These are phyloP conservation scores for Candida lessepsii DNA, from an alignment of 805 yeast species.

Conservation along the genomic window DNA sequence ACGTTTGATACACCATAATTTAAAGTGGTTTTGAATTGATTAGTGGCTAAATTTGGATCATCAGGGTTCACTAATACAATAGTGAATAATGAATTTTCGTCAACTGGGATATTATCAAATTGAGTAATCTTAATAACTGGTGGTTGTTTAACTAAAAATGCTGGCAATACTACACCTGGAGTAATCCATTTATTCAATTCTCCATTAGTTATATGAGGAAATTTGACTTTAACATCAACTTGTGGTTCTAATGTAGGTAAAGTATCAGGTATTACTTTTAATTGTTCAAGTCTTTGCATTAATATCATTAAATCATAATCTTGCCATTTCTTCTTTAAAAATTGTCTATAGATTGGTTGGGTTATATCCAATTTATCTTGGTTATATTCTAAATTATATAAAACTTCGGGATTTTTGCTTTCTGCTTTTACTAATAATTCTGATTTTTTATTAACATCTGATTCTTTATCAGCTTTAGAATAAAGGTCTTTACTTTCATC, in stretches of 20 bases:
- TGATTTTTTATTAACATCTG: slow-evolving; percentile 18
- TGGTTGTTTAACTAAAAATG: slow-evolving; percentile 68
- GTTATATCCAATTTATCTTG: slow-evolving; percentile 56
- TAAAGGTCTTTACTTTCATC: slow-evolving; percentile 46
- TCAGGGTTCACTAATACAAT: slow-evolving; percentile 88
- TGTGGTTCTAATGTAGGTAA: slow-evolving; percentile 82
- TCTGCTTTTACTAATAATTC: slow-evolving; percentile 60
- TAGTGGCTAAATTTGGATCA: slow-evolving; percentile 70
- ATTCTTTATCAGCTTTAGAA: slow-evolving; percentile 31
- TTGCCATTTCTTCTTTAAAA: slow-evolving; percentile 72
- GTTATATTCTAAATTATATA: slow-evolving; percentile 56
- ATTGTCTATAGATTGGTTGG: slow-evolving; percentile 76
- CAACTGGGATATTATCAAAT: slow-evolving; percentile 43
- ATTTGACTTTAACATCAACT: slow-evolving; percentile 71
- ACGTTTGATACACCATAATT: slow-evolving; percentile 78
- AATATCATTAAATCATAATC: slow-evolving; percentile 65
- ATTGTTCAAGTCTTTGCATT: slow-evolving; percentile 89
- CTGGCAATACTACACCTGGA: slow-evolving; percentile 76
- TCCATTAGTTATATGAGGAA: slow-evolving; percentile 59
- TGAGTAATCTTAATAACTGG: slow-evolving; percentile 80
- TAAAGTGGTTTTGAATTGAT: slow-evolving; percentile 68
- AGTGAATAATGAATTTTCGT: slow-evolving; percentile 59
- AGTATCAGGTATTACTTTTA: slow-evolving; percentile 89
- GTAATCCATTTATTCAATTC: slow-evolving; percentile 66
- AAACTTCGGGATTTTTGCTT: slow-evolving; percentile 78